phyloP scores from a whole-genome alignment of 2,329 filamentous ascomycete genomes.

The Beauveria rudraprayagi region DNA sequence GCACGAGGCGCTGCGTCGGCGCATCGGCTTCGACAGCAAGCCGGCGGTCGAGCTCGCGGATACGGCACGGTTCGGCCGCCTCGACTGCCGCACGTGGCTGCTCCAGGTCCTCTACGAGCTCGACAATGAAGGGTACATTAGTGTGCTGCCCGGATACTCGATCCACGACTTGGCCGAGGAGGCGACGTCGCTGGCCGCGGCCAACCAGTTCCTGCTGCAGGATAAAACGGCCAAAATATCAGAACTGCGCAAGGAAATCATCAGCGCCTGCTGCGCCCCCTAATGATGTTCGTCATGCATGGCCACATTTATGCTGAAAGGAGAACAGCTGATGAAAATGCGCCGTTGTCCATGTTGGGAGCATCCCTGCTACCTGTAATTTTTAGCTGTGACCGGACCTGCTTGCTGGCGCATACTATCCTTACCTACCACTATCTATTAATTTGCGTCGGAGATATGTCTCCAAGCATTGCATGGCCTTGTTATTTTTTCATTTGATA shows the following conservation, averaged over 20 bases:
- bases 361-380: background rate
- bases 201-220: background rate
- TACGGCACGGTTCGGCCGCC: conserved; percentile 8
- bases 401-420: background rate
- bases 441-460: background rate
- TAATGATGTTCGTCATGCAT: background rate
- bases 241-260: background rate
- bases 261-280: background rate
- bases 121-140: conserved; percentile 15
- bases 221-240: background rate
- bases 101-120: conserved; percentile 13
- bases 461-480: background rate
- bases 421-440: too few species aligned
- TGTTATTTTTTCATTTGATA: background rate
- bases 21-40: background rate
- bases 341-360: background rate
- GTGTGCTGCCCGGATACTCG: conserved; percentile 4
- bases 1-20: conserved; percentile 2
- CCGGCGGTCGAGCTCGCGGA: conserved; percentile 3
- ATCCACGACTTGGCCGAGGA: conserved; percentile 5
- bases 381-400: background rate
- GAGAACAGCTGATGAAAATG: background rate
- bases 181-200: background rate
- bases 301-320: background rate
- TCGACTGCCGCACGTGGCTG: conserved; percentile 12